Evolutionary conservation across 257 asterid genomes (phyloP).

Genomic region (Sherardia arvensis): DNA sequence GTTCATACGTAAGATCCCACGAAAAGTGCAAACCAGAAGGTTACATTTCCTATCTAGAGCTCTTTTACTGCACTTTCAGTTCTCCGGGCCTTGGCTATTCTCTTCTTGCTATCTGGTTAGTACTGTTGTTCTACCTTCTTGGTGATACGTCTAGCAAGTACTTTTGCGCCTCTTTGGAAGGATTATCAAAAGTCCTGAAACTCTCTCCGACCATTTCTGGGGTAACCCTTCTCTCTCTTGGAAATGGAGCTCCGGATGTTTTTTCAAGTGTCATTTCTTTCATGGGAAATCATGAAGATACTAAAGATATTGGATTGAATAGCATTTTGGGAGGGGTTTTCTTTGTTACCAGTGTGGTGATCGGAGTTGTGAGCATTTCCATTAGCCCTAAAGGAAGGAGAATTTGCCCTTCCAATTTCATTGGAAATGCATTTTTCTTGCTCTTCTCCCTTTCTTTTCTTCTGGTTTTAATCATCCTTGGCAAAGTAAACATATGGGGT

Average conservation of each 20-base stretch:
- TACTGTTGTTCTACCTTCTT: conserved; percentile 22
- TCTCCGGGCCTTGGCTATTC: conserved; percentile 14
- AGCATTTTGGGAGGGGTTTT: conserved; percentile 19
- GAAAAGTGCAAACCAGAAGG: conserved; percentile 23
- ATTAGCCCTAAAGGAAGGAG: not conserved
- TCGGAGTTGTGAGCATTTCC: conserved; percentile 16
- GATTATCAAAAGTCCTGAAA: conserved; percentile 15
- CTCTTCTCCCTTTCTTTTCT: conserved; percentile 13
- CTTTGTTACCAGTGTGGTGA: conserved; percentile 11
- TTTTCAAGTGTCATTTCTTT: conserved; percentile 20
- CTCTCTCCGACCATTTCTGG: conserved; percentile 26
- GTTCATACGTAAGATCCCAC: conserved; percentile 22
- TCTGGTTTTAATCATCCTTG: conserved; percentile 11
- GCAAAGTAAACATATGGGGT: conserved; percentile 20
- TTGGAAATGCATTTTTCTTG: conserved; percentile 10
- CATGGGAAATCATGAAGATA: conserved; percentile 10
- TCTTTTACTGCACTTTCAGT: conserved; percentile 25
- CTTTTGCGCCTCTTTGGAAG: conserved; percentile 27
- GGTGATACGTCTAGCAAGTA: conserved; percentile 30
- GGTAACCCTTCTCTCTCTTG: conserved; percentile 24
- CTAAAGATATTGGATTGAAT: conserved; percentile 17
- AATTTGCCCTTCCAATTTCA: conserved; percentile 5
- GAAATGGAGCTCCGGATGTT: conserved; percentile 31
- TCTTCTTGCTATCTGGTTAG: conserved; percentile 17
- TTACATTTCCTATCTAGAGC: conserved; percentile 21